Conservation (phyloP, 306 rosid species). For the Arachis hypogaea region DNA sequence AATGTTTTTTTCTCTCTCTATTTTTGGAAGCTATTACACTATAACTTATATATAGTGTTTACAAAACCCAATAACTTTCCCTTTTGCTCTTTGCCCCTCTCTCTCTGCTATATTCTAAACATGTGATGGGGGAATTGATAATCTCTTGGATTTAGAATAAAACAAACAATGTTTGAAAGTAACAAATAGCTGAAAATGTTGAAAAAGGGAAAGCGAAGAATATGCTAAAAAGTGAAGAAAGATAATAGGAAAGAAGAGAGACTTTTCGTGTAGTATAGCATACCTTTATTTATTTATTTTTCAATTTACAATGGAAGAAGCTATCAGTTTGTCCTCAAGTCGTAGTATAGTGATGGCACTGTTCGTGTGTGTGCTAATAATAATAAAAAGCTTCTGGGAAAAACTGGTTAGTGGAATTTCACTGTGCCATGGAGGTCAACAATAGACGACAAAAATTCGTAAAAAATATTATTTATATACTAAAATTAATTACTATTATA, state of each 20-base stretch:
- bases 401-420: conserved; percentile 60
- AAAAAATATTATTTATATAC: no score
- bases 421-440: conserved; percentile 77
- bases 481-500: no score
- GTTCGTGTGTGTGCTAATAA: conserved; percentile 41
- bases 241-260: neutral
- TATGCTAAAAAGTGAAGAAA: conserved; percentile 32
- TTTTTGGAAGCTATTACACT: neutral
- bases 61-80: conserved; percentile 40
- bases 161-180: neutral
- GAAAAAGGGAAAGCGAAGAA: conserved; percentile 24
- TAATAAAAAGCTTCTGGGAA: no score
- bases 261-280: neutral
- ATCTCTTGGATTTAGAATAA: neutral
- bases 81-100: conserved; percentile 31
- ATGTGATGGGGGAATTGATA: conserved; percentile 23
- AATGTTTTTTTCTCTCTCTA: neutral
- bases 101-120: conserved; percentile 10
- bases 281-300: no score
- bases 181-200: conserved; percentile 10
- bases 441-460: conserved; percentile 59
- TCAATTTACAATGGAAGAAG: neutral
- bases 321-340: conserved; percentile 36
- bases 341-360: conserved; percentile 36
- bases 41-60: conserved; percentile 17